Base-by-base conservation (phyloP, 1,284 basidiomycete species). In the Psilocybe mexicana region DNA sequence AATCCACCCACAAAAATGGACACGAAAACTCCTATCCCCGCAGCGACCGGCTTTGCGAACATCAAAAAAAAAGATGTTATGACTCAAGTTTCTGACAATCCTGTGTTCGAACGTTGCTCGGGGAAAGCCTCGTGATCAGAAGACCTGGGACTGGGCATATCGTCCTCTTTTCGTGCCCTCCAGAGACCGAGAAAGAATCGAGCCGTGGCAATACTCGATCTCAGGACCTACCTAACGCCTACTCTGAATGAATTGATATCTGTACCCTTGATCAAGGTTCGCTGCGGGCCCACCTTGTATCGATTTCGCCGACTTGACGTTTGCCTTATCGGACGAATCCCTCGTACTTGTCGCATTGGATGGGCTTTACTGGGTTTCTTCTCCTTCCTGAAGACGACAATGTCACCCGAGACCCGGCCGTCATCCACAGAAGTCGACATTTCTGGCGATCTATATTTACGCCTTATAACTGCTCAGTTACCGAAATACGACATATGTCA, bases 81-180 rank as follows among this genome's bases (percentile, higher is more conserved):
- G 38, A 14, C 38, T 40, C n/a, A n/a, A 12, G 4, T 40, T 40
- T 3, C 14, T 40, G 30, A 33, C 30, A 33, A 6, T 6, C 30
- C 38, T 40, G 38, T 14, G 7, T 33, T 40, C 38, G 1, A 40
- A 28, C n/a, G 2, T 52, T 51, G 43, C 57, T 59, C 61, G 61
- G 61, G 58, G 55, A 57, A 59, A 8, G 52, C 26, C 54, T 54
- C 43, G 52, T 23, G 50, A 40, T 56, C 28, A 55, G 40, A 44
- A 7, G 46, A 48, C 46, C n/a, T 7, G 25, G 25, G 26, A 6
- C 14, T 18, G 30, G 14, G 12, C 30, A 18, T 28, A 23, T 10
- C n/a, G 10, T 23, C 14, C 46, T 25, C 46, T 35, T 48, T 47
- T 30, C 43, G 24, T 18, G 8, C 30, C 26, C 12, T 11, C 25